A percentile compares a stretch with the other conserved stretches of the same genome.
These are phyloP conservation scores for Cytospora mali DNA, from an alignment of 2,329 filamentous ascomycete species.

Conservation along the genomic window DNA sequence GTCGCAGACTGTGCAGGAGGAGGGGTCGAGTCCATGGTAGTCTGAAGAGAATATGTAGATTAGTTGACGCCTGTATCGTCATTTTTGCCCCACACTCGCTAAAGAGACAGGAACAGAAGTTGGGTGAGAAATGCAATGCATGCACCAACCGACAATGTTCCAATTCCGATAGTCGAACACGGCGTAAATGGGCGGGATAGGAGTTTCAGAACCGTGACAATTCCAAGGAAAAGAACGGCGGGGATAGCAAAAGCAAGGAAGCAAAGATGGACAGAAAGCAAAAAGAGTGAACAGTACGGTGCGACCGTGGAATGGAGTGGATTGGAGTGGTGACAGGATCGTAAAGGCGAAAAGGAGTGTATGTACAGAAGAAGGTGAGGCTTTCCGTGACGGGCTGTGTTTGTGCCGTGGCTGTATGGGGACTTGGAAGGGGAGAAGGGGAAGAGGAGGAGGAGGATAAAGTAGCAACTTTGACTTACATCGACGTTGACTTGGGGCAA, in stretches of 20 bases:
- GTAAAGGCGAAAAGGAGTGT: not conserved
- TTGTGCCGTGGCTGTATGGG: not conserved
- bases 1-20: not conserved
- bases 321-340: slow-evolving; percentile 32
- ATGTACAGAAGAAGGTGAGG: slow-evolving; percentile 9
- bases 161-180: not conserved
- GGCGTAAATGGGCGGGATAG: not conserved
- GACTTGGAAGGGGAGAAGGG: not conserved
- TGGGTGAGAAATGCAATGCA: not conserved
- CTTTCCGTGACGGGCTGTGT: not conserved
- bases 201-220: not conserved
- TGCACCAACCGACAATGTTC: slow-evolving; percentile 3
- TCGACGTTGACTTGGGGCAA: not conserved
- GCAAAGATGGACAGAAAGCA: slow-evolving; percentile 27
- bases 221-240: slow-evolving; percentile 2
- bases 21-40: slow-evolving; percentile 17
- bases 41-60: not conserved
- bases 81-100: not conserved
- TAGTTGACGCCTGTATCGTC: slow-evolving; percentile 3
- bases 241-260: slow-evolving; percentile 27
- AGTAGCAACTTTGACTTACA: not conserved
- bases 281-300: slow-evolving; percentile 36
- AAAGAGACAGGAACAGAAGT: not conserved
- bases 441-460: not conserved
- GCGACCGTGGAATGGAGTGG: slow-evolving; percentile 34